Evolutionary conservation across 805 yeast genomes (phyloP).

Genomic region (Starmerella floris): DNA sequence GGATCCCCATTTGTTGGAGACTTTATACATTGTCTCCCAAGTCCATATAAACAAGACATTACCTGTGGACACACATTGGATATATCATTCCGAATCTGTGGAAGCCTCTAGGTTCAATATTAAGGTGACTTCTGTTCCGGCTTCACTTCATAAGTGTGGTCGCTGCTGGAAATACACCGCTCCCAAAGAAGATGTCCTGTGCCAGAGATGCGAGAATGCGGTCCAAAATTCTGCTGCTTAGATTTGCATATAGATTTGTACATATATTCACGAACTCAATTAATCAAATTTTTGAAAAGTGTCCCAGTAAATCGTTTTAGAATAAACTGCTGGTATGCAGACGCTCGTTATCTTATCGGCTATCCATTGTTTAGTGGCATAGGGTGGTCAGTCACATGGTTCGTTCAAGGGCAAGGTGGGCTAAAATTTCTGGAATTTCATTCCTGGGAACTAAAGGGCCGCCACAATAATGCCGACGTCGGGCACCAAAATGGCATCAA

Average conservation of each 20-base stretch:
- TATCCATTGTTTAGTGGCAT: too few species aligned
- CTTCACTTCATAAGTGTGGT: slow-evolving; percentile 58
- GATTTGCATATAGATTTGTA: neutral
- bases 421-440: neutral
- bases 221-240: neutral
- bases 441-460: too few species aligned
- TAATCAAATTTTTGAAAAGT: too few species aligned
- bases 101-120: too few species aligned
- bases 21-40: slow-evolving; percentile 51
- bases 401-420: too few species aligned
- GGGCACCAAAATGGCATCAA: neutral
- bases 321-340: too few species aligned
- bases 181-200: slow-evolving; percentile 38
- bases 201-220: slow-evolving; percentile 44
- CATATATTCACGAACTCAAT: too few species aligned
- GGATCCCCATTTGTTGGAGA: slow-evolving; percentile 37
- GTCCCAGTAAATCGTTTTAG: too few species aligned
- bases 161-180: slow-evolving; percentile 84
- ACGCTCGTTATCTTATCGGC: too few species aligned
- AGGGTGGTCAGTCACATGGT: too few species aligned
- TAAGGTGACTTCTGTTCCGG: slow-evolving; percentile 35
- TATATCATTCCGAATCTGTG: slow-evolving; percentile 26
- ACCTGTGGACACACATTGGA: slow-evolving; percentile 21
- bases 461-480: neutral
- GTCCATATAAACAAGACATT: slow-evolving; percentile 31